Evolutionary conservation across 129 eudicot genomes (phyloP), one percentile per base, ranked within the genome.

Genomic region (Cynara cardunculus): DNA sequence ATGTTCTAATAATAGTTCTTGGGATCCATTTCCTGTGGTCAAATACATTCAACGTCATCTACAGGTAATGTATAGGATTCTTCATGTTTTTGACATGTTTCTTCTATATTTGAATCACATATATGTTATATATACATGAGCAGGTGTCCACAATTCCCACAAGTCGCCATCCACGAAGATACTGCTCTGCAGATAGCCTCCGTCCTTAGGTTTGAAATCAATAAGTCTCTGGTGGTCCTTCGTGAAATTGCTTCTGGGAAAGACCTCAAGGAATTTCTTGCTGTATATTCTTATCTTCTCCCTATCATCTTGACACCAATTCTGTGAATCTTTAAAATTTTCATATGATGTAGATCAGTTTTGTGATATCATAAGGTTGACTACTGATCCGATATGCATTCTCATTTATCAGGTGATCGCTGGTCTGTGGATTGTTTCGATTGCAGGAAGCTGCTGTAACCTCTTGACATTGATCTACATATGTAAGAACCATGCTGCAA

Each of bases 81-180:
- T 31, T 67, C 70, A 81, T 25, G 0, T 12, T 49, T 24, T 5
- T 24, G 3, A 14, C 56, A 13, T 24, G n/a, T 53, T 4, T 75
- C 22, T 30, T 75, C 22, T 22, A 31, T 16, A 61, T 26, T 4
- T 21, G 11, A 10, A 64, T 46, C 1, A 66, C 41, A 18, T 64
- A 76, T 37, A 39, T 69, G 25, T 18, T 25, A 78, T 76, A 16
- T 25, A 30, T 71, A 3, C 10, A 6, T 10, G 16, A 53, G 66
- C 85, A 94, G 98, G 88, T 80, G 92, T 77, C 97, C 96, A 35
- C 87, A 90, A 72, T 86, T 94, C 75, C 99, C 99, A 13, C 88
- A 94, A 85, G 89, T 92, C n/a, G 79, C 78, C 5, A 80, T 95
- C 22, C 87, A 91, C 18, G 92, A 95, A 79, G 96, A 87, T 49